Base-by-base conservation (phyloP, 164 flowering plant species). In the Vitis cinerea region DNA sequence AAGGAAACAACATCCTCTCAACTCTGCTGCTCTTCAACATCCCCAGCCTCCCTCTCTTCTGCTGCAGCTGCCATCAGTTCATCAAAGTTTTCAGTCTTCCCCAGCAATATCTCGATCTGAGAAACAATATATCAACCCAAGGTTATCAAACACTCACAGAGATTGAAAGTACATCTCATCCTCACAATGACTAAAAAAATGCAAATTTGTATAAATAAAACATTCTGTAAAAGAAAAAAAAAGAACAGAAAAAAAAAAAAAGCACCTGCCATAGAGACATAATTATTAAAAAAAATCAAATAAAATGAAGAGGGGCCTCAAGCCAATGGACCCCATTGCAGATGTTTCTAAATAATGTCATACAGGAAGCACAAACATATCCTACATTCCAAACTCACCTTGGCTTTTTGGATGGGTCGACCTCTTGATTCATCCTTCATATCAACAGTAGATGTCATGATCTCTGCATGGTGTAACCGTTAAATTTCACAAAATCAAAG, bases 51-150 rank as follows among this genome's bases (percentile, higher is more conserved):
- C 72, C 75, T 73, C 73, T 79, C 82, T 47, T 71, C 83, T 1
- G 80, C 82, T 50, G 83, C 85, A 55, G 85, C 79, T 0, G 85
- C 85, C 82, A 82, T 82, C 69, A 82, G 62, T 17, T 82, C 85
- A 14, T 82, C 85, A 72, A 82, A 82, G 31, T 77, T 79, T 14
- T 77, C 83, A 0, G 83, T 71, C 81, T 82, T 82, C n/a, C 74
- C 81, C 60, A 82, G 79, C 72, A 74, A 12, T 67, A 82, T 82
- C 76, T 82, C 85, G 63, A 82, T 82, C 85, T 79, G 67, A 50
- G 8, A 50, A 10, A 30, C 17, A 55, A 37, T 30, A 67, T 3
- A 57, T 2, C 14, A 37, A 8, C 16, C 27, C 57, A 31, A 51
- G 4, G 60, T 16, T 27, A 51, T 11, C 4, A 53, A 23, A 54